Conservation (phyloP, 2,329 filamentous ascomycete genomes). For the Blastomyces silverae region DNA sequence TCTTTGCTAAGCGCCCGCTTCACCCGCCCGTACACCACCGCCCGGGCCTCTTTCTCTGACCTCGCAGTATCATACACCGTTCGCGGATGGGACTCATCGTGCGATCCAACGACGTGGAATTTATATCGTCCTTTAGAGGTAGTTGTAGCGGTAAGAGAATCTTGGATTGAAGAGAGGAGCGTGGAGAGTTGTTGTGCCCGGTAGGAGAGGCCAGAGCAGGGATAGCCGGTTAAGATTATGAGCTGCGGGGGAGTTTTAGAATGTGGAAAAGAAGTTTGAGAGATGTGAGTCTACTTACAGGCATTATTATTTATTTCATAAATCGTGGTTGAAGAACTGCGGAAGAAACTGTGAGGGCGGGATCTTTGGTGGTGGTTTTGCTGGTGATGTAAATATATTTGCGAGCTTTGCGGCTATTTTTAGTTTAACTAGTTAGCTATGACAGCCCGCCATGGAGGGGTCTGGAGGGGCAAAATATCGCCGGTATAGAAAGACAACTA, state of each 20-base stretch:
- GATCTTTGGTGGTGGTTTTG: not conserved
- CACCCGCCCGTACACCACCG: conserved; percentile 55
- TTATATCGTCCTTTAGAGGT: conserved; percentile 42
- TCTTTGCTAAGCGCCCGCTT: conserved; percentile 53
- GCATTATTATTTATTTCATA: conserved; percentile 12
- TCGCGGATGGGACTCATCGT: conserved; percentile 41
- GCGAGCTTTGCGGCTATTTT: conserved; percentile 9
- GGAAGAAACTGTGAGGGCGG: not conserved
- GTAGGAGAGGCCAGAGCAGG: conserved; percentile 57
- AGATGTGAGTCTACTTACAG: conserved; percentile 13
- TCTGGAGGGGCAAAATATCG: not conserved
- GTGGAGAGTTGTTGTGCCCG: conserved; percentile 53
- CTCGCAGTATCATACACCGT: conserved; percentile 52
- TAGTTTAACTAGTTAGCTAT: not conserved
- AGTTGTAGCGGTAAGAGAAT: conserved; percentile 32
- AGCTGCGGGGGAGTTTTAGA: conserved; percentile 39
- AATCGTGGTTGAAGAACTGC: not conserved
- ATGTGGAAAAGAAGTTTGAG: not conserved
- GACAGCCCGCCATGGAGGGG: not conserved
- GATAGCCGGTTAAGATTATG: conserved; percentile 56
- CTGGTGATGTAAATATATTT: conserved; percentile 9
- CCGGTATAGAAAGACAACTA: not conserved
- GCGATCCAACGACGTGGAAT: conserved; percentile 36
- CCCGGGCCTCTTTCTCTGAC: conserved; percentile 58
- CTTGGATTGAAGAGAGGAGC: conserved; percentile 44